Evolutionary conservation across 768 basidiomycete species (phyloP).

Genomic region (Pisolithus sp.): DNA sequence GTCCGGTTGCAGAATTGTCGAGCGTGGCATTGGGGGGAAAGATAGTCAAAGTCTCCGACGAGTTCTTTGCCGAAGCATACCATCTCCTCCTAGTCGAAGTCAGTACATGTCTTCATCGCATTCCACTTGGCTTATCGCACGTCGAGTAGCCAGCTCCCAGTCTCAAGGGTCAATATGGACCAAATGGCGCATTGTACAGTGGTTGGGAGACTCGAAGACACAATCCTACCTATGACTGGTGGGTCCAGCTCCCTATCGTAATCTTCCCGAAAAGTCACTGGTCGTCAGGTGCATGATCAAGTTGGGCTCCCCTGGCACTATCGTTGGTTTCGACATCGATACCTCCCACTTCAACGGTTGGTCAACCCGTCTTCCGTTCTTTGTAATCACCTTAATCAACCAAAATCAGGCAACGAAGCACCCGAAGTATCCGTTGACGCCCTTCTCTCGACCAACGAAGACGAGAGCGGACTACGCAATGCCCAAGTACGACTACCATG

Average conservation of each 20-base stretch:
- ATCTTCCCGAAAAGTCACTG: background rate
- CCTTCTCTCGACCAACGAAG: constrained; percentile 37
- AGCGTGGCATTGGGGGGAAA: constrained; percentile 76
- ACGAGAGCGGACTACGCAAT: constrained; percentile 42
- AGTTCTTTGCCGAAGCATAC: constrained; percentile 88
- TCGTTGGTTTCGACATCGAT: constrained; percentile 88
- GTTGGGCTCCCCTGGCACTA: constrained; percentile 67
- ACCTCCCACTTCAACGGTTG: constrained; percentile 90
- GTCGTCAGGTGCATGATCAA: constrained; percentile 77
- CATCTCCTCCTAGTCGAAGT: constrained; percentile 83
- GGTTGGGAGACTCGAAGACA: constrained; percentile 95
- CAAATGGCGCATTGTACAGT: constrained; percentile 88
- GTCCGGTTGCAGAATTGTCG: constrained; percentile 63
- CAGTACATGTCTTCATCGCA: constrained; percentile 14
- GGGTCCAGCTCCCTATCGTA: constrained; percentile 5
- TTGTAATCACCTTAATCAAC: background rate
- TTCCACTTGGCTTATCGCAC: background rate
- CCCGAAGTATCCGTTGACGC: constrained; percentile 76
- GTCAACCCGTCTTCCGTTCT: constrained; percentile 9
- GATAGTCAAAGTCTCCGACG: constrained; percentile 78
- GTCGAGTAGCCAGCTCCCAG: constrained; percentile 67
- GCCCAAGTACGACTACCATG: constrained; percentile 40
- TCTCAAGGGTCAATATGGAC: constrained; percentile 94
- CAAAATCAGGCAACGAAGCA: constrained; percentile 69
- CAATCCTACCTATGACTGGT: constrained; percentile 89